A percentile compares a stretch with the other conserved stretches of the same genome.
Evolutionary conservation across 1,284 basidiomycete species (phyloP).

Genomic region (Fomitopsis palustris): DNA sequence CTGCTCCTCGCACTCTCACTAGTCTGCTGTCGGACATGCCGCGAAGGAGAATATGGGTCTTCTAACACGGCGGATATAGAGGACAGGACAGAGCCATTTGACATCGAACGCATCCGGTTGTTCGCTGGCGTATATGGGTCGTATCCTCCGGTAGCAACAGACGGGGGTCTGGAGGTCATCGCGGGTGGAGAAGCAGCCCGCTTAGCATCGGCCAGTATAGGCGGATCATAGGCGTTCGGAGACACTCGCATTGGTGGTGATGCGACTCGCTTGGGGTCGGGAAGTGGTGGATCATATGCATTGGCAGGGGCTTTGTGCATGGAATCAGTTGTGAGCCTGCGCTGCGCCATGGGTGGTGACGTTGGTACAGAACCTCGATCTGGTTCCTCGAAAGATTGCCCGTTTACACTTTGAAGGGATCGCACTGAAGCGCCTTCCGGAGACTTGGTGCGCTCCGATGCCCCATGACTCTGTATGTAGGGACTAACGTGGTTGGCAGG

Average conservation of each 20-base stretch:
- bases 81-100: conserved; percentile 48
- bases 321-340: background rate
- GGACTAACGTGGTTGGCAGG: background rate
- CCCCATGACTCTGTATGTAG: conserved; percentile 5
- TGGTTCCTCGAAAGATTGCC: conserved; percentile 9
- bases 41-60: conserved; percentile 42
- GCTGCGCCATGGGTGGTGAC: background rate
- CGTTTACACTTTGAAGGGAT: conserved; percentile 14
- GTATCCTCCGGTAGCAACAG: background rate
- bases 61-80: conserved; percentile 30
- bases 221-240: background rate
- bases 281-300: background rate
- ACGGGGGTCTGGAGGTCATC: background rate
- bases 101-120: conserved; percentile 40
- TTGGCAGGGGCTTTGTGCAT: background rate
- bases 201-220: background rate
- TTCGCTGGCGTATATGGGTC: conserved; percentile 14
- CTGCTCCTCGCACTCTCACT: conserved; percentile 10
- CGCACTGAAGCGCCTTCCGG: conserved; percentile 22
- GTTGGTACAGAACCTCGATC: conserved; percentile 5
- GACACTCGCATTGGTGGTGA: background rate
- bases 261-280: background rate
- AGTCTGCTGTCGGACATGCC: conserved; percentile 21
- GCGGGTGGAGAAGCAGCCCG: conserved; percentile 6
- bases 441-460: conserved; percentile 21